Base-by-base conservation (phyloP, 495 filamentous ascomycete genomes). In the Pyrenula massariospora region DNA sequence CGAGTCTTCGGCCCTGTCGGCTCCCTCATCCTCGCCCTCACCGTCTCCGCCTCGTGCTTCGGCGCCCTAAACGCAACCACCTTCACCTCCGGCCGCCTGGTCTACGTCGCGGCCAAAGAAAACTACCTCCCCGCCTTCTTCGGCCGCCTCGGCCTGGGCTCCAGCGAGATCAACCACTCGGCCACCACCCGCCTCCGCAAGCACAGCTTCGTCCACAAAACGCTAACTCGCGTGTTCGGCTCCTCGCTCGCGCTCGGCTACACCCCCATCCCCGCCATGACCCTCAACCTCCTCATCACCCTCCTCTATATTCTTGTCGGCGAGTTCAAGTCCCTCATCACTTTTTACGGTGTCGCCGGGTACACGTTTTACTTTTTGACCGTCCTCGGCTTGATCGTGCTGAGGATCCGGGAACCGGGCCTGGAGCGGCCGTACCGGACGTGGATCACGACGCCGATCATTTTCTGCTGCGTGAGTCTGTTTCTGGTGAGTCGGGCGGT, bases 341-440 rank as follows among this genome's bases (percentile, higher is more conserved):
- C 91, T 3, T 98, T 98, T 70, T 96, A 95, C 71, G 93, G 94
- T 24, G 93, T 98, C 0, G 93, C 91, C 2, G 91, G 90, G 5
- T 98, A 97, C 67, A 88, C 85, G 0, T 97, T 97, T 67, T 98
- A 98, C 71, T 98, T 98, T 70, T 66, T 95, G 25, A 95, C 92
- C 0, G 93, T 98, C 1, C 81, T 98, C 0, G 93, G 93, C 0
- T 76, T 98, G 24, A 95, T 98, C 55, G 82, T 97, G 25, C 74
- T 98, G 59, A 76, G 93, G 22, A 86, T 96, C n/a, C 80, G 79
- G 47, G 93, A 97, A 67, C 94, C 94, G 8, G 72, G 82, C 56
- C 76, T 97, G 22, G 90, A 96, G 67, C 71, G 93, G 22, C 90
- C 93, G 1, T 98, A 97, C 69, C 82, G 79, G 66, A 93, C 90